Evolutionary conservation across 805 yeast genomes (phyloP), one percentile per base, ranked within the genome.

Genomic region (Metschnikowia dekortorum): DNA sequence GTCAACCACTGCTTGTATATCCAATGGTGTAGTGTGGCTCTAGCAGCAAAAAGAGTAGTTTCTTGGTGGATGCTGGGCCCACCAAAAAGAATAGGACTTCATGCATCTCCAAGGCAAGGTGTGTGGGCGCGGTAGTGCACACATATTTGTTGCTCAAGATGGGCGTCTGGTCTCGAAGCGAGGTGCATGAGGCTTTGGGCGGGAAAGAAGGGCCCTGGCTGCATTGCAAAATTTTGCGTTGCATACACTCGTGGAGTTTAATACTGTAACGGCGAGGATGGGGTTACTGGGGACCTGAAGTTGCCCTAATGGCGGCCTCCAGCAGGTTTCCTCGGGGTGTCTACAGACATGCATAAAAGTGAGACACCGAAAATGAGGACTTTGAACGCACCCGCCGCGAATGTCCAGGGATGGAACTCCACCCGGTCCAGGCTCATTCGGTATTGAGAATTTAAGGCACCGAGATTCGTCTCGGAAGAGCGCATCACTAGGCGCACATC

Each of bases 51-150:
- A 33, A 33, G 22, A 33, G n/a, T 7, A 28, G 26, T n/a, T 18
- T 33, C 10, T 7, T 31, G 34, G 32, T 7, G 39, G 29, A 14
- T 31, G 14, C 34, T n/a, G 29, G 45, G 18, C n/a, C 29, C 29
- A 22, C 37, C 32, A 33, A 34, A 2, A 11, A 39, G 38, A 6
- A 8, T 42, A 32, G 33, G 45, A 32, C 36, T 8, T 14, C 38
- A 32, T 33, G 45, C 45, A 14, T 34, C 32, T 42, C 26, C 11
- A 7, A 38, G 18, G 34, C 16, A 38, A 30, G 28, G 34, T 8
- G 45, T 33, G 30, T 41, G n/a, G 45, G 45, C 38, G 45, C 45
- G 37, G 34, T 44, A 34, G 37, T 44, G 46, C 46, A 44, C 33
- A 36, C 18, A 28, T 8, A 5, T 34, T 13, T 13, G 28, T 44